These are phyloP conservation scores for Entomortierella lignicola DNA, from an alignment of 192 early-diverging fungal species.

Conservation along the genomic window DNA sequence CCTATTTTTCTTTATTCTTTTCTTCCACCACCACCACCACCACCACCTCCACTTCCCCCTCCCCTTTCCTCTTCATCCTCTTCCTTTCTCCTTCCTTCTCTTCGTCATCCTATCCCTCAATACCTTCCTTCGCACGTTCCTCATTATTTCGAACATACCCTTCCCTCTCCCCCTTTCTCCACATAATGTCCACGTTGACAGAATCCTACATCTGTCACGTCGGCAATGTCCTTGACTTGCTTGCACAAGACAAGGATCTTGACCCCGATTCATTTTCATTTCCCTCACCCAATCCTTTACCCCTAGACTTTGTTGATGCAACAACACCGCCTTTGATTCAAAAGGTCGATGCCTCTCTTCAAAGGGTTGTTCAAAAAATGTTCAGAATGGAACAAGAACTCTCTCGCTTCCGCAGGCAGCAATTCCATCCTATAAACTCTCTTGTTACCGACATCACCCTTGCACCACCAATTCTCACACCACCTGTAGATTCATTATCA, in stretches of 20 bases:
- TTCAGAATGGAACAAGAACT: constrained; percentile 43
- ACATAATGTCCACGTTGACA: constrained; percentile 37
- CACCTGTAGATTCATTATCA: constrained; percentile 47
- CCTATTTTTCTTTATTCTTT: no score
- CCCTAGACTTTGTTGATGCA: constrained; percentile 50
- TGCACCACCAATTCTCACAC: constrained; percentile 47
- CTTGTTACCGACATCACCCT: constrained; percentile 33
- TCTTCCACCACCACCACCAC: no score
- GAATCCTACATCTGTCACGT: constrained; percentile 47
- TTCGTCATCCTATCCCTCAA: background rate
- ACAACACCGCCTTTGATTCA: constrained; percentile 36
- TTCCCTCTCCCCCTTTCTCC: background rate
- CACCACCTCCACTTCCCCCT: background rate
- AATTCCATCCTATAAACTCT: constrained; percentile 3
- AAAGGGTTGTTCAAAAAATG: constrained; percentile 44
- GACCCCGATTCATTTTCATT: constrained; percentile 31
- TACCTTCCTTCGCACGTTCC: background rate
- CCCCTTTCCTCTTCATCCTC: background rate
- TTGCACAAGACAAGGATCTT: constrained; percentile 39
- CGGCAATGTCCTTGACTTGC: constrained; percentile 41
- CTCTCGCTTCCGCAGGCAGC: constrained; percentile 12
- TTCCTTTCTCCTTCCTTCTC: background rate
- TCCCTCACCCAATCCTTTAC: constrained; percentile 24
- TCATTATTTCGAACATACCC: background rate
- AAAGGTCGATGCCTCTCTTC: constrained; percentile 32